Base-by-base conservation (phyloP, 805 yeast genomes). In the Ogataea angusta region DNA sequence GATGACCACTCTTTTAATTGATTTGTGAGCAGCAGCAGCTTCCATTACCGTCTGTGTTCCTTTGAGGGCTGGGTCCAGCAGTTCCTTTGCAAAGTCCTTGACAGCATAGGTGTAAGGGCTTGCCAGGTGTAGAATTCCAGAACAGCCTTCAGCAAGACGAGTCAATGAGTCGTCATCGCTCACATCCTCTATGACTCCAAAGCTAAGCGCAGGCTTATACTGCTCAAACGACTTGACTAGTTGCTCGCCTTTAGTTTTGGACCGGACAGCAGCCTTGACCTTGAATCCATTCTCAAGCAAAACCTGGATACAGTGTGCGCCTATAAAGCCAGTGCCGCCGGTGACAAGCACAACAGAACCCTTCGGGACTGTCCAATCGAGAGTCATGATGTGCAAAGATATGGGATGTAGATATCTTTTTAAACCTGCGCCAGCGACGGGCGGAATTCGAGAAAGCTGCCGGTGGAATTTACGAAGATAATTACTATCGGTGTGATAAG, bases 51-150 rank as follows among this genome's bases (percentile, higher is more conserved):
- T 68, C 43, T 62, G 63, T 18, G 82, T 78, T 24, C 83, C 84
- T 14, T 67, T 56, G 4, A 76, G 60, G 1, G 85, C 83, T 3
- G 86, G 85, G 17, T 57, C 64, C 42, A 78, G 60, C 38, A 79
- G 62, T 15, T 75, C 80, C 36, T 70, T 69, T 42, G 72, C 80
- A 23, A 51, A 55, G 25, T 71, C 63, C 10, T 65, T 58, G 15
- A 67, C 59, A 9, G 69, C 66, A 54, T 69, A 72, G 19, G 68
- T 63, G 54, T 73, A 73, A 10, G 85, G 84, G 10, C 82, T 72
- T 2, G 86, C 85, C 8, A 81, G 70, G 57, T 80, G 86, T 30
- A 79, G 49, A 36, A 80, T 78, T 24, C 70, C 75, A 10, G 64
- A 64, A 41, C 78, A 70, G 30, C 78, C 81, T 24, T 73, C 72